A percentile compares a stretch with the other conserved stretches of the same genome.
Evolutionary conservation across 1,139 yeast genomes (phyloP).

Genomic region (Sugiyamaella castrensis): DNA sequence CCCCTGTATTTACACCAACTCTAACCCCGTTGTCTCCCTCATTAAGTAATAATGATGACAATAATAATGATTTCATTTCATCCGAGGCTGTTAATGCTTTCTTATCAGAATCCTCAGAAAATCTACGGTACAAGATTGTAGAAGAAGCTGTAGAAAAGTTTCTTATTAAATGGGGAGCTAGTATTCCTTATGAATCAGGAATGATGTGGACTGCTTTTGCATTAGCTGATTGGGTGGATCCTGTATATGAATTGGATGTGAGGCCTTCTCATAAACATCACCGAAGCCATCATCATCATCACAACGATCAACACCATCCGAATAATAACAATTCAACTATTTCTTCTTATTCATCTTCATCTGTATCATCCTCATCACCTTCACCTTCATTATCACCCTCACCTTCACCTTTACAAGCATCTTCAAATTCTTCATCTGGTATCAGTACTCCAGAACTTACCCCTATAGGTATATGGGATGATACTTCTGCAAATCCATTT

Average conservation of each 20-base stretch:
- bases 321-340: neutral
- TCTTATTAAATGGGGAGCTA: conserved; percentile 71
- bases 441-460: conserved; percentile 23
- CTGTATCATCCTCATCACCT: conserved; percentile 7
- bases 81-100: conserved; percentile 15
- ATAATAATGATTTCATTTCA: neutral
- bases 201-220: conserved; percentile 86
- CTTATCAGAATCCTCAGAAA: conserved; percentile 22
- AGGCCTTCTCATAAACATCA: conserved; percentile 3
- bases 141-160: conserved; percentile 64
- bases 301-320: neutral
- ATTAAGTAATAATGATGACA: neutral
- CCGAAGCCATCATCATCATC: conserved; percentile 2
- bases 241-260: conserved; percentile 36
- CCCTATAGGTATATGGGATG: conserved; percentile 24
- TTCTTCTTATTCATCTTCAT: neutral
- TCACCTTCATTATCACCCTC: conserved; percentile 6
- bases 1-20: conserved; percentile 16
- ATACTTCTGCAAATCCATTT: conserved; percentile 15
- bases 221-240: conserved; percentile 87
- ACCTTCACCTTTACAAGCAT: conserved; percentile 6
- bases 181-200: conserved; percentile 76
- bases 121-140: conserved; percentile 46
- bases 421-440: conserved; percentile 6
- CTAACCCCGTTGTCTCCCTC: conserved; percentile 19